Evolutionary conservation across 805 yeast genomes (phyloP).

Genomic region (Candida hispaniensis): DNA sequence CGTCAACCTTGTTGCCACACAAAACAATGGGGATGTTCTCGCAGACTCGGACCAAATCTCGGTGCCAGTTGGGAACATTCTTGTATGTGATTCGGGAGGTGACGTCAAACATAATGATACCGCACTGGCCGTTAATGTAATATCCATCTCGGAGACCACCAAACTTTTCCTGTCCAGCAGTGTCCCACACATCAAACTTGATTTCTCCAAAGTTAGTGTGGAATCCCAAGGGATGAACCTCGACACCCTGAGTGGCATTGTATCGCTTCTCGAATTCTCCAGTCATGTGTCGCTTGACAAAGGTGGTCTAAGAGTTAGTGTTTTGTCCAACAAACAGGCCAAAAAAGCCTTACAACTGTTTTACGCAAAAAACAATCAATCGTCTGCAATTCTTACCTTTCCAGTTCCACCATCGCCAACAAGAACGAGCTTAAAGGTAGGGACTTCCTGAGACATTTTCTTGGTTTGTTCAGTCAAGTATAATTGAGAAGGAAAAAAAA

Average conservation of each 20-base stretch:
- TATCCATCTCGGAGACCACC: conserved; percentile 99
- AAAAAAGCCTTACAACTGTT: background rate
- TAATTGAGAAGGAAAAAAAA: conserved; percentile 10
- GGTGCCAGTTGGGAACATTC: conserved; percentile 99
- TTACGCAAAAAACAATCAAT: background rate
- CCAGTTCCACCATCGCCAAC: conserved; percentile 99
- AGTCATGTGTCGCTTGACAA: conserved; percentile 98
- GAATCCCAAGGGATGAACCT: conserved; percentile 96
- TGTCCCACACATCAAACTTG: conserved; percentile 99
- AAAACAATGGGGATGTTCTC: conserved; percentile 98
- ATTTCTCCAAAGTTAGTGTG: conserved; percentile 98
- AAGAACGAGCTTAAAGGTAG: conserved; percentile 94
- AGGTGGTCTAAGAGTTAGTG: conserved; percentile 57
- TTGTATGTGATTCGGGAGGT: conserved; percentile 98
- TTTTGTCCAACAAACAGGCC: too few relatives aligned
- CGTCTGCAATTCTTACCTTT: conserved; percentile 43
- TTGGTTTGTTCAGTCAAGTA: conserved; percentile 4
- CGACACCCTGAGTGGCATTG: conserved; percentile 98
- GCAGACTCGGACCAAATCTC: conserved; percentile 98
- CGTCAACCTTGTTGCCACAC: conserved; percentile 99
- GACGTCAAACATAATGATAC: conserved; percentile 99
- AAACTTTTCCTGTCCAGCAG: conserved; percentile 99
- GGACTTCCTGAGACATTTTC: conserved; percentile 45
- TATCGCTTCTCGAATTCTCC: conserved; percentile 98
- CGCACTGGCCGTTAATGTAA: conserved; percentile 99